Conservation (phyloP, 2,329 filamentous ascomycete genomes). For the Talaromyces sp. region DNA sequence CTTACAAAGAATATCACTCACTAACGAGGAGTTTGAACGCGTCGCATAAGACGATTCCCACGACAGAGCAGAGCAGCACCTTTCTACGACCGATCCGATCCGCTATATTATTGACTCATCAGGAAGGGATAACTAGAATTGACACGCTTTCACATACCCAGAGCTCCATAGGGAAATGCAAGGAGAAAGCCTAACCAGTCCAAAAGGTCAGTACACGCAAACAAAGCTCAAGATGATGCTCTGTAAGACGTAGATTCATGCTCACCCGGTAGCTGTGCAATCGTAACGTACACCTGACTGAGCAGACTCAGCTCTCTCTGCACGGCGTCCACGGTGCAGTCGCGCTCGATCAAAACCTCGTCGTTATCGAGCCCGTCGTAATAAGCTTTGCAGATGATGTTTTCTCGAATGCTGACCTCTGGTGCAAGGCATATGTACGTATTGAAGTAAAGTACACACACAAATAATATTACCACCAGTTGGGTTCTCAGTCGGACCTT, state of each 20-base stretch:
- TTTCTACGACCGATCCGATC: conserved; percentile 11
- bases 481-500: conserved; percentile 5
- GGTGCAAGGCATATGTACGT: conserved; percentile 9
- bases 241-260: too few species aligned
- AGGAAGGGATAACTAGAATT: conserved; percentile 1
- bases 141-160: conserved; percentile 9
- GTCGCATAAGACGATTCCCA: conserved; percentile 11
- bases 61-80: conserved; percentile 5
- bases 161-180: conserved; percentile 9
- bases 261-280: conserved; percentile 11
- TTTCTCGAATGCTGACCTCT: conserved; percentile 10
- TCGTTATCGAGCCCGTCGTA: conserved; percentile 6
- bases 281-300: conserved; percentile 11
- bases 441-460: conserved; percentile 6
- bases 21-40: conserved; percentile 12
- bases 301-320: conserved; percentile 9
- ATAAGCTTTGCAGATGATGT: conserved; percentile 11
- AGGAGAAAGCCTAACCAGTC: conserved; percentile 2
- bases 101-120: background rate
- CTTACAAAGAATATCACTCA: conserved; percentile 4
- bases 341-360: background rate
- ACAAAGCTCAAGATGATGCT: too few species aligned
- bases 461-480: conserved; percentile 8
- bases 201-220: background rate
- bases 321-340: conserved; percentile 8